Evolutionary conservation across 208 protist genomes (phyloP), one percentile per base, ranked within the genome.

Genomic region (Trypanosoma melophagium): DNA sequence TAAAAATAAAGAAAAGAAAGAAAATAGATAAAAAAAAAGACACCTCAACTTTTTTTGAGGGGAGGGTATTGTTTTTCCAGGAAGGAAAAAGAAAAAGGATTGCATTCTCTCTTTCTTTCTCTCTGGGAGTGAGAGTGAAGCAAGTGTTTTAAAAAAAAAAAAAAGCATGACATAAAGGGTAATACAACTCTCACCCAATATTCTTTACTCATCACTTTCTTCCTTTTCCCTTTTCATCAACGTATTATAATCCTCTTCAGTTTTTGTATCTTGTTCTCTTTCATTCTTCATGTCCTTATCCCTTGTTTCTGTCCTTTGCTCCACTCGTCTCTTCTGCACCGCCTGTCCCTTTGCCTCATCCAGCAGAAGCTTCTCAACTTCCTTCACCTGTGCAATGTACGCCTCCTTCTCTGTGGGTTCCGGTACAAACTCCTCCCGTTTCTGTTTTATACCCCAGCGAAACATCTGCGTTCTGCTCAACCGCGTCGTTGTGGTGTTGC

Each of bases 381-480:
- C 65, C 44, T 63, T 71, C 31, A 63, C 47, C 16, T 58, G 57
- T 19, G 71, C 72, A 12, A 78, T 67, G 51, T 81, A 88, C n/a
- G 74, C 65, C 56, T 95, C 86, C 25, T 65, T 49, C 62, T 87
- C 79, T 0, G 82, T 91, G 5, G 76, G 77, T 60, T 90, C 84
- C 14, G 89, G 86, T 24, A 80, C 78, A 63, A 95, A 89, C 17
- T 92, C 78, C 10, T 71, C 55, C 16, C 74, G 66, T 38, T 82
- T 81, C 54, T 51, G 75, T 72, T 88, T 81, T 14, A 96, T 80
- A 7, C 87, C 87, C 64, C 86, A 93, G 49, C 82, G 80, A 14
- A 92, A 76, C 80, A 92, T 87, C 58, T 94, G 83, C 17, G 80
- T 88, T 17, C 71, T 73, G 51, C 90, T 96, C 19, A 93, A 67